Evolutionary conservation across 495 filamentous ascomycete species (phyloP), one percentile per base, ranked within the genome.

Genomic region (Trichoderma reesei): DNA sequence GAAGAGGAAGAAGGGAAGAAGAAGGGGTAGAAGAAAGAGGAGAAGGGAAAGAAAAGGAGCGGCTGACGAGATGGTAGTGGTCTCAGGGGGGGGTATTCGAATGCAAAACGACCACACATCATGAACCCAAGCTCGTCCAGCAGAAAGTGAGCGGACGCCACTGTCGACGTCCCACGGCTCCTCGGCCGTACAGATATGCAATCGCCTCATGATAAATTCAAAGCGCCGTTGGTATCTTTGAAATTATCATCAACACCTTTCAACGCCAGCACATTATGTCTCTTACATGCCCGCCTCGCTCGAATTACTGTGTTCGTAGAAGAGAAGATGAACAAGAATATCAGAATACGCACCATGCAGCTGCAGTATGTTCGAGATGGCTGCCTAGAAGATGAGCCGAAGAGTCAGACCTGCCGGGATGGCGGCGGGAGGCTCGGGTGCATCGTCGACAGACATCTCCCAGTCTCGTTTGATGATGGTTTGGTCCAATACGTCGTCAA

Each of bases 371-470:
- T 20, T 54, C 44, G 18, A 9, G 10, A 54, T 11, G 5, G 26
- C 26, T 1, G 7, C 9, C 18, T 31, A 56, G 9, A 11, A 56
- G 34, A 56, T 56, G 18, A 56, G 51, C 51, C 59, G 10, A 26
- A 61, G 59, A 41, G 33, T n/a, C 13, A 61, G 59, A n/a, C 59
- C 59, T 18, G 36, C 16, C n/a, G 54, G 1, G 9, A 26, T 10
- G 3, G 36, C 14, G 5, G 36, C 3, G 14, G 59, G n/a, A 2
- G 16, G 6, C 18, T 61, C 59, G 36, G 36, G 16, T n/a, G 1
- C 59, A 7, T 75, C 74, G 54, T 81, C 78, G 37, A 82, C 70
- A 5, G 75, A 69, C 73, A 82, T 79, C 51, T 83, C 82, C 82
- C 82, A 84, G 63, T 83, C 81, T 20, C 70, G 67, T 68, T 79